Evolutionary conservation across 202 grass and related monocot species (phyloP), one percentile per base, ranked within the genome.

Genomic region (Schoenoplectus tabernaemontani): DNA sequence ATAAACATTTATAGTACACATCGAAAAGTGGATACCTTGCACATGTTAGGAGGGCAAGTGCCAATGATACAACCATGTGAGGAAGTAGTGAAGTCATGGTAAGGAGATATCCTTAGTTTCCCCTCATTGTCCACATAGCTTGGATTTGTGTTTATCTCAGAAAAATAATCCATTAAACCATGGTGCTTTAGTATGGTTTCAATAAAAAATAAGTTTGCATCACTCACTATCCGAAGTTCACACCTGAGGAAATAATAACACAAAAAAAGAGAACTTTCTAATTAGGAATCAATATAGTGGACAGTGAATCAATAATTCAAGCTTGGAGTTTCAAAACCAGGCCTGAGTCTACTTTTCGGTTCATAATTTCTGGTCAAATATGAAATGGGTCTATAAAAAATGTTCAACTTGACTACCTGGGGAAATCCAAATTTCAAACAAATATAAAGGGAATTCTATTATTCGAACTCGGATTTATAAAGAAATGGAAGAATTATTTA

Each of bases 21-120:
- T 15, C 12, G 9, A 51, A 54, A 15, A 33, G 36, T 60, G 7
- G 1, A n/a, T 56, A 92, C 91, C 91, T 94, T 94, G 89, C 92
- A 94, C 92, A 94, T 94, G 84, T 94, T 94, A 82, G 92, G 84
- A 57, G 92, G 92, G 72, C 92, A 94, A 15, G 87, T 86, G 24
- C 71, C 41, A 78, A 94, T 80, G 5, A 37, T 0, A 77, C 92
- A 94, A 0, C 92, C 92, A 58, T 94, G 91, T 65, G 71, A 77
- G 43, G 36, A 24, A 63, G 26, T 57, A 20, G n/a, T 67, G 82
- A 91, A 87, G 20, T 83, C 78, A 80, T 94, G 92, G 83, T 84
- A 61, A 12, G 92, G 87, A 22, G 32, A 68, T 76, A 94, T 89
- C 9, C 65, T 59, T 22, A 94, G 89, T 50, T 85, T 74, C 51